phyloP scores from a whole-genome alignment of 2,329 filamentous ascomycete genomes.

The Venturia asperata region DNA sequence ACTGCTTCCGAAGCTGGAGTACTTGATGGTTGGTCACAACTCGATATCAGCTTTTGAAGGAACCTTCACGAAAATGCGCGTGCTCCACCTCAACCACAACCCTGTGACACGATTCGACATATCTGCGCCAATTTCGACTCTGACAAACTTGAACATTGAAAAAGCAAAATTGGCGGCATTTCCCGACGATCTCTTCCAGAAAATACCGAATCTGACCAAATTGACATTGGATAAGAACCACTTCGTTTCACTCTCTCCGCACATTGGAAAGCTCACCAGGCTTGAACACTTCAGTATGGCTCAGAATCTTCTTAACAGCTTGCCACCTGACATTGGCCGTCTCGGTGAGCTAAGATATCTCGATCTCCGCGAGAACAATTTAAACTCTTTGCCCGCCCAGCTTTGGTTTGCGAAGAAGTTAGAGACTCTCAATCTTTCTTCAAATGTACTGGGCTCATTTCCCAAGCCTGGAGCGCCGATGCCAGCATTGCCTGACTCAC shows the following conservation, averaged over 20 bases:
- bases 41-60: constrained; percentile 83
- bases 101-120: constrained; percentile 92
- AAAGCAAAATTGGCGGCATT: constrained; percentile 87
- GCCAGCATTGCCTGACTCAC: constrained; percentile 29
- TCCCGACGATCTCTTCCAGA: constrained; percentile 76
- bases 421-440: constrained; percentile 89
- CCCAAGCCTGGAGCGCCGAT: constrained; percentile 72
- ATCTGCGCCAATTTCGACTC: constrained; percentile 63
- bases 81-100: constrained; percentile 86
- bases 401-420: constrained; percentile 93
- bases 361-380: constrained; percentile 88
- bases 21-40: constrained; percentile 87
- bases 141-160: constrained; percentile 82
- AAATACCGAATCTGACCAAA: constrained; percentile 79
- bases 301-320: constrained; percentile 75
- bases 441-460: constrained; percentile 84
- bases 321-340: constrained; percentile 83
- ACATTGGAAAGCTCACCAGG: constrained; percentile 74
- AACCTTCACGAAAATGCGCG: constrained; percentile 75
- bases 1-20: constrained; percentile 76
- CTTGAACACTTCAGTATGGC: constrained; percentile 92
- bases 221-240: constrained; percentile 92
- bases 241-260: constrained; percentile 78
- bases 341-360: constrained; percentile 76
- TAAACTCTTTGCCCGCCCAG: constrained; percentile 79